Evolutionary conservation across 2,329 filamentous ascomycete genomes (phyloP), one percentile per base, ranked within the genome.

Genomic region (Ceratocystis lukuohia): DNA sequence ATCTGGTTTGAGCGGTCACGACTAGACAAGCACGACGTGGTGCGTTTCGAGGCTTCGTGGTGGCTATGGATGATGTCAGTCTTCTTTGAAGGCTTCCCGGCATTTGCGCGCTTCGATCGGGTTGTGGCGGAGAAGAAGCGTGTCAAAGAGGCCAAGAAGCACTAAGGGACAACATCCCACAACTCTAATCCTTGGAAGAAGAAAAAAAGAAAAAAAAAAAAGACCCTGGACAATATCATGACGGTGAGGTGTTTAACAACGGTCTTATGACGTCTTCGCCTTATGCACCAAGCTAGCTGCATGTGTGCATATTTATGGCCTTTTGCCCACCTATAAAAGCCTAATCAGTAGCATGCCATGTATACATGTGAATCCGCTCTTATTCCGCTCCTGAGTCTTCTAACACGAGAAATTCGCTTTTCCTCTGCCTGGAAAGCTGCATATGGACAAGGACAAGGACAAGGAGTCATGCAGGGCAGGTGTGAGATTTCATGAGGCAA

Each of bases 21-120:
- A 67, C 72, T 85, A 68, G 71, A 71, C 65, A 80, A 73, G 72
- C 78, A 80, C 69, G 78, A 79, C 5, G 78, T 86, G 10, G 73
- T 74, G 67, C 73, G 75, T 44, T 77, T 79, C 6, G 75, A 75
- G 5, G 57, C 56, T n/a, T 69, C 81, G 15, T 87, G 85, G 83
- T 79, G 75, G 74, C 70, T 75, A 65, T 88, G 85, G 85, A 73
- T 81, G 41, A 71, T 69, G 5, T 79, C 76, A 56, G 78, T 78
- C 62, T 80, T 84, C 66, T 70, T 84, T 1, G 84, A 86, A 73
- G 85, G 85, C 1, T 71, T 74, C 62, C 75, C 77, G 33, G 74
- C 77, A 1, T 83, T 84, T 68, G 20, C 30, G 17, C 50, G 68
- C 64, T 67, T 85, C 68, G 81, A 86, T 72, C 70, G 72, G 10